Conservation (phyloP, 352 stramenopile genomes). For the Globisporangium uncinulatum region DNA sequence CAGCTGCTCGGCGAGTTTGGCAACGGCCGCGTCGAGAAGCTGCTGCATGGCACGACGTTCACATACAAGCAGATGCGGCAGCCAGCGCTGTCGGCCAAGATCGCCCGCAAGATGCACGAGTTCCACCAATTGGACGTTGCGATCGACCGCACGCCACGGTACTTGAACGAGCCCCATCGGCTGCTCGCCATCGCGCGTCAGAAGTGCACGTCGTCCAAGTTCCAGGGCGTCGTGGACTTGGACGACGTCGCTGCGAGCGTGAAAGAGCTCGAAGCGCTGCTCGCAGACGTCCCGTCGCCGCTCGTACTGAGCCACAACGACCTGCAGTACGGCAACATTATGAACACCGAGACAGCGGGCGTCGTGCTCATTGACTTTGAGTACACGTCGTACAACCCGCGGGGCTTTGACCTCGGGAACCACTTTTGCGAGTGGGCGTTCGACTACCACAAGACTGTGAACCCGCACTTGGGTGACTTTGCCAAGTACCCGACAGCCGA, state of each 20-base stretch:
- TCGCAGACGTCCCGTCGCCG: conserved; percentile 55
- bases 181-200: conserved; percentile 50
- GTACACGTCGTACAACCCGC: conserved; percentile 90
- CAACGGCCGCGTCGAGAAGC: conserved; percentile 71
- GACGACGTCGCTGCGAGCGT: conserved; percentile 37
- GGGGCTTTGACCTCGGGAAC: conserved; percentile 90
- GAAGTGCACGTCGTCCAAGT: conserved; percentile 48
- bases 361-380: conserved; percentile 93
- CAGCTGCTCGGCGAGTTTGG: conserved; percentile 69
- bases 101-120: conserved; percentile 58
- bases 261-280: conserved; percentile 46
- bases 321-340: conserved; percentile 91
- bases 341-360: conserved; percentile 50
- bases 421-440: conserved; percentile 90
- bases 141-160: conserved; percentile 45
- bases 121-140: conserved; percentile 74
- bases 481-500: conserved; percentile 58
- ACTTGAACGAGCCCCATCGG: conserved; percentile 49
- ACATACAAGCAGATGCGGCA: conserved; percentile 69
- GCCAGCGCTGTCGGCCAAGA: conserved; percentile 31
- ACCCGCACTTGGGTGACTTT: conserved; percentile 72
- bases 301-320: conserved; percentile 91
- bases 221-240: conserved; percentile 41
- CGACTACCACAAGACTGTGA: conserved; percentile 81
- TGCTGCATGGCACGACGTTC: conserved; percentile 66